Percentiles rank a stretch among this genome's conserved stretches.
Evolutionary conservation across 2,329 filamentous ascomycete genomes (phyloP).

Genomic region (Tolypocladium cylindrosporum): DNA sequence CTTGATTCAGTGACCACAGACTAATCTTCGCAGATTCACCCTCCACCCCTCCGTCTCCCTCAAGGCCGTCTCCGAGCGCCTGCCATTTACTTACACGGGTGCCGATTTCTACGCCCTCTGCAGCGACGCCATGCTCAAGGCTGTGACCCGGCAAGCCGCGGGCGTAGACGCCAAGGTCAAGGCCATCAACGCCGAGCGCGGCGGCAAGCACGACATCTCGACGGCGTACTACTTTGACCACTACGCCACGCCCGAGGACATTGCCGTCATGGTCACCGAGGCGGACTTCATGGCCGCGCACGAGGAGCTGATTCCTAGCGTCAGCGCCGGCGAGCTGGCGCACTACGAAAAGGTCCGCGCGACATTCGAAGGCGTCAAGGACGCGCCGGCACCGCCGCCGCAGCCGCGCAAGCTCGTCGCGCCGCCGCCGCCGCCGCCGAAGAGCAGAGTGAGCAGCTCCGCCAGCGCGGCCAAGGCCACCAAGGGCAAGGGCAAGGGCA

Average conservation of each 20-base stretch:
- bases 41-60: conserved; percentile 74
- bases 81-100: conserved; percentile 95
- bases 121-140: conserved; percentile 97
- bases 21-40: conserved; percentile 54
- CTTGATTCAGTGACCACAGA: not conserved
- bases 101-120: conserved; percentile 96
- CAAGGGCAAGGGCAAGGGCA: conserved; percentile 20
- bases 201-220: conserved; percentile 43
- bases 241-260: conserved; percentile 69
- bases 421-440: conserved; percentile 17
- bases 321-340: conserved; percentile 81
- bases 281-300: conserved; percentile 78
- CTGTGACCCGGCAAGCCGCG: conserved; percentile 81
- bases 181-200: conserved; percentile 46
- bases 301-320: conserved; percentile 80
- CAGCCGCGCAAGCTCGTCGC: conserved; percentile 15
- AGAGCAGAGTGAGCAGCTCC: conserved; percentile 6
- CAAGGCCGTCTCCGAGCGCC: conserved; percentile 56
- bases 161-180: conserved; percentile 77
- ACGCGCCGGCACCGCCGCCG: not conserved
- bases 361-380: conserved; percentile 61
- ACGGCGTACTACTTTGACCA: conserved; percentile 97
- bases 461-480: conserved; percentile 27
- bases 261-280: conserved; percentile 80
- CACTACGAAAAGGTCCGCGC: conserved; percentile 82